A percentile compares a stretch with the other conserved stretches of the same genome.
phyloP scores from a whole-genome alignment of 306 rosid genomes.

The Neltuma alba region DNA sequence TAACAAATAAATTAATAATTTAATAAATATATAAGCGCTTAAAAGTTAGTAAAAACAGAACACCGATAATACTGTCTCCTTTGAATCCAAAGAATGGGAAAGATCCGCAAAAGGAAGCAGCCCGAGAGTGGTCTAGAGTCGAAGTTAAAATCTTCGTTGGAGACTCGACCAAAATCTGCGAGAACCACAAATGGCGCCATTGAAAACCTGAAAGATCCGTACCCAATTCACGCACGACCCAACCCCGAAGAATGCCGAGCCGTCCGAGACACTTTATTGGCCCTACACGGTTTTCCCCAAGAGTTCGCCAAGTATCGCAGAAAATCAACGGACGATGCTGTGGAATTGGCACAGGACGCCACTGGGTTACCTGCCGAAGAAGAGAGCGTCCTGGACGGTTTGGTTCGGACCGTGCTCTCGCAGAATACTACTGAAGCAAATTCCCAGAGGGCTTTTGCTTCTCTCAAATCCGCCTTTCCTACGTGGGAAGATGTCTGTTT shows the following conservation, averaged over 20 bases:
- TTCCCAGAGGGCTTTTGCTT: conserved; percentile 68
- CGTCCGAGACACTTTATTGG: conserved; percentile 72
- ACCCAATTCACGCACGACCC: conserved; percentile 62
- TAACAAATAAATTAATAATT: too few species aligned
- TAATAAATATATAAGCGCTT: background rate
- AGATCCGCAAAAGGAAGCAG: conserved; percentile 48
- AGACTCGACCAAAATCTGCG: conserved; percentile 7
- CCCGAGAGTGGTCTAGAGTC: conserved; percentile 19
- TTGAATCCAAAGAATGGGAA: conserved; percentile 32
- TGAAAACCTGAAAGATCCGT: conserved; percentile 46
- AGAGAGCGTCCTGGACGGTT: conserved; percentile 80
- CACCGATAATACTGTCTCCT: background rate
- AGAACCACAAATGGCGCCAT: conserved; percentile 15
- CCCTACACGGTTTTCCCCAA: conserved; percentile 70
- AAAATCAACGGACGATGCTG: conserved; percentile 12
- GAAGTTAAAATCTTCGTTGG: background rate
- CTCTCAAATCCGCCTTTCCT: conserved; percentile 80
- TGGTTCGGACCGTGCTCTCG: conserved; percentile 79
- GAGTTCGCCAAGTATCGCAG: conserved; percentile 79
- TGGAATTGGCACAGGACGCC: conserved; percentile 24
- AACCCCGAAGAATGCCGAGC: conserved; percentile 56
- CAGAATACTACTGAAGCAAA: conserved; percentile 85
- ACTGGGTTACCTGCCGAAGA: conserved; percentile 16
- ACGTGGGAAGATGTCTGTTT: conserved; percentile 57
- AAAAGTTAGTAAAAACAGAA: background rate